A percentile compares a stretch with the other conserved stretches of the same genome.
Conservation (phyloP, 2,329 filamentous ascomycete species). For the Colletotrichum abscissum region DNA sequence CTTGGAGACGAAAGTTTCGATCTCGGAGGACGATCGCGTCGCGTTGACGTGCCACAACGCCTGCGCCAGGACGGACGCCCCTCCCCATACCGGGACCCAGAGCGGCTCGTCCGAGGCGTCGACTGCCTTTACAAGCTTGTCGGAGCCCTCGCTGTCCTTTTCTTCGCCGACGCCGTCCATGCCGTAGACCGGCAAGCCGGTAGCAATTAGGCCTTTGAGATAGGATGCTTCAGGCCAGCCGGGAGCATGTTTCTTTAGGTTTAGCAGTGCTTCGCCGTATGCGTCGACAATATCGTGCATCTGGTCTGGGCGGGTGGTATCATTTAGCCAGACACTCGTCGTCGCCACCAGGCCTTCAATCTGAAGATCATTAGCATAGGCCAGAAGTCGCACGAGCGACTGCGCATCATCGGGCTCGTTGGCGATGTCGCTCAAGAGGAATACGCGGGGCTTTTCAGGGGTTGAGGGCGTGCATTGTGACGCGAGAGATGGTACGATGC, state of each 20-base stretch:
- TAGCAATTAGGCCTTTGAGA: background rate
- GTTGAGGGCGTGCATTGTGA: background rate
- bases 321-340: conserved; percentile 51
- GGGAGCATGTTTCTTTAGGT: conserved; percentile 41
- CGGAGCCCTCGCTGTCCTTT: conserved; percentile 48
- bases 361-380: conserved; percentile 51
- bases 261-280: conserved; percentile 50
- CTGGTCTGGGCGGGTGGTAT: conserved; percentile 44
- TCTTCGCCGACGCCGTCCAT: conserved; percentile 39
- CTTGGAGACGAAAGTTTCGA: conserved; percentile 47
- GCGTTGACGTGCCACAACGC: conserved; percentile 54
- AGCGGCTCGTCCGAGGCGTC: conserved; percentile 53
- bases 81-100: conserved; percentile 62
- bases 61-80: conserved; percentile 60
- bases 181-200: conserved; percentile 7
- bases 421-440: conserved; percentile 49
- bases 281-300: conserved; percentile 49
- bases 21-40: conserved; percentile 42
- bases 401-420: conserved; percentile 51
- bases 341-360: conserved; percentile 48
- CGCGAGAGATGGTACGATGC: background rate
- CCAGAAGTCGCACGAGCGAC: conserved; percentile 47
- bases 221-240: conserved; percentile 8
- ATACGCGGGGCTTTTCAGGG: conserved; percentile 41
- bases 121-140: conserved; percentile 47